Evolutionary conservation across 148 eudicot genomes (phyloP).

Genomic region (Limonium bicolor): DNA sequence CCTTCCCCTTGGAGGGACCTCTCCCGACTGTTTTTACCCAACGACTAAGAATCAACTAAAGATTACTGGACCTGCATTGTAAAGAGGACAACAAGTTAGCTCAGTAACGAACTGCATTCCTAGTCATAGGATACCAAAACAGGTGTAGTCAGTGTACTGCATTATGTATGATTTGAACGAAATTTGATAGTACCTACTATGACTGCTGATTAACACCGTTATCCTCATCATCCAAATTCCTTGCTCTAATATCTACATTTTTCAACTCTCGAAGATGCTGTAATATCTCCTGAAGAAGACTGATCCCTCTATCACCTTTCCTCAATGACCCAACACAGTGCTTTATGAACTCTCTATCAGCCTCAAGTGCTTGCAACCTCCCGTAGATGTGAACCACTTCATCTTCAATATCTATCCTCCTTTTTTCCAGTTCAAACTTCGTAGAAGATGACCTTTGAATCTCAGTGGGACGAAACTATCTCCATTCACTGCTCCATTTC

Average conservation of each 20-base stretch:
- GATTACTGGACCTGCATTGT: not conserved
- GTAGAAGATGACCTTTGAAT: conserved; percentile 18
- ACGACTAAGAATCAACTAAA: not conserved
- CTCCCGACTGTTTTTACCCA: not conserved
- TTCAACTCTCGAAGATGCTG: conserved; percentile 70
- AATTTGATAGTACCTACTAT: not conserved
- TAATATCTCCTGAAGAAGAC: conserved; percentile 76
- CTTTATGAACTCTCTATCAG: conserved; percentile 72
- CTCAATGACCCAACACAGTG: conserved; percentile 71
- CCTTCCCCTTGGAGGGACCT: conserved; percentile 2
- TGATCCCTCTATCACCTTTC: conserved; percentile 82
- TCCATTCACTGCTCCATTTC: conserved; percentile 3
- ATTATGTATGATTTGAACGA: not conserved
- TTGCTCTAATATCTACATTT: conserved; percentile 38
- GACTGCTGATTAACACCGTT: not conserved
- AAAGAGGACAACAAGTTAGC: not conserved
- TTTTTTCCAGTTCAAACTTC: conserved; percentile 42
- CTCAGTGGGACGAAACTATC: not conserved
- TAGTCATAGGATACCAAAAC: not conserved
- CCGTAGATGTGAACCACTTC: conserved; percentile 76
- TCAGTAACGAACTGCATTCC: too few relatives aligned
- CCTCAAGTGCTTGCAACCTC: conserved; percentile 76
- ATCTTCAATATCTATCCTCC: conserved; percentile 47
- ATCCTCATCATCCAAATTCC: conserved; percentile 1
- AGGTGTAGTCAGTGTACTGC: not conserved